phyloP scores from a whole-genome alignment of 164 flowering plant species.

The Magnolia sinica region DNA sequence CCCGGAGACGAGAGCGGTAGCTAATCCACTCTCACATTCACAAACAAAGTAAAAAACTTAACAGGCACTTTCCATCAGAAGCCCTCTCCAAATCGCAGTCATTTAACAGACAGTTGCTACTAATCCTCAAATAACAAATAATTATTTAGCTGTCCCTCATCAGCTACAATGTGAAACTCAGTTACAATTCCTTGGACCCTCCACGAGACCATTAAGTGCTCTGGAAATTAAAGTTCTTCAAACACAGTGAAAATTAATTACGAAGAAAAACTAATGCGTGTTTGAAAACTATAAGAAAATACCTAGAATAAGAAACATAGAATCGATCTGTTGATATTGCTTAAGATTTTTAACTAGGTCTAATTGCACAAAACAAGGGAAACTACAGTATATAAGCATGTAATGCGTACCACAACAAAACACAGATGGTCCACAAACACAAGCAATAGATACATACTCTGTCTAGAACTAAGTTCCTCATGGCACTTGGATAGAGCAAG shows the following conservation, averaged over 20 bases:
- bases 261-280: background rate
- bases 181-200: background rate
- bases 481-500: conserved; percentile 95
- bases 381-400: too few species aligned
- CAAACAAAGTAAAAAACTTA: background rate
- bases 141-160: background rate
- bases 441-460: conserved; percentile 48
- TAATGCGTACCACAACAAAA: background rate
- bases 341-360: background rate
- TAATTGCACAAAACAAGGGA: too few species aligned
- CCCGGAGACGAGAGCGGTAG: background rate
- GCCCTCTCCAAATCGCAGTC: too few species aligned
- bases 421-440: background rate
- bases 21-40: background rate
- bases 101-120: too few species aligned
- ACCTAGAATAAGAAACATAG: background rate
- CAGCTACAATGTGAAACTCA: background rate
- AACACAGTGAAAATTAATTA: too few species aligned
- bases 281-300: background rate
- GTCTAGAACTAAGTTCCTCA: conserved; percentile 74
- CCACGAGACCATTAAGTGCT: too few species aligned
- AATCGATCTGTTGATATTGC: background rate
- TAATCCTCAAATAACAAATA: too few species aligned
- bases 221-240: too few species aligned
- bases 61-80: background rate